Percentiles rank a stretch among this genome's conserved stretches.
Evolutionary conservation across 31 red algal genomes (phyloP).

Genomic region (Endocladia muricata): DNA sequence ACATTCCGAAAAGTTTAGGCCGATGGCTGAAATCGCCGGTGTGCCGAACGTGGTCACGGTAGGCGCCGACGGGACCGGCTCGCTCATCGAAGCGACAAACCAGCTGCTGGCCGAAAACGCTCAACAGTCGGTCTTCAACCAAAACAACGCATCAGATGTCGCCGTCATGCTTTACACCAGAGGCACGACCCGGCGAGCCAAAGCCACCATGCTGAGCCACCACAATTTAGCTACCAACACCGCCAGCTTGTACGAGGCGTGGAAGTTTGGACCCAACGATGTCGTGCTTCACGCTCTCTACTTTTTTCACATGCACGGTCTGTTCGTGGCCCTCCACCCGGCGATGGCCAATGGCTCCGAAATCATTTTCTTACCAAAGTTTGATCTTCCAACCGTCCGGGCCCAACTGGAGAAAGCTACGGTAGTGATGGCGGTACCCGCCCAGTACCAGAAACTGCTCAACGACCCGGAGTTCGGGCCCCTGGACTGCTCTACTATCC

Average conservation of each 20-base stretch:
- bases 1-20: neutral
- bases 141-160: neutral
- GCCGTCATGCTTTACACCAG: neutral
- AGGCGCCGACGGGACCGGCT: neutral
- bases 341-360: too few relatives aligned
- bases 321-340: too few relatives aligned
- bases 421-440: slow-evolving; percentile 1
- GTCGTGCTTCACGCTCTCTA: too few relatives aligned
- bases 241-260: too few relatives aligned
- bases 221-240: neutral
- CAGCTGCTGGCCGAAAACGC: too few relatives aligned
- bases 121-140: too few relatives aligned
- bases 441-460: neutral
- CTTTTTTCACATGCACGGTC: too few relatives aligned
- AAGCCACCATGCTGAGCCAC: neutral
- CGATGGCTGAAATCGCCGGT: neutral
- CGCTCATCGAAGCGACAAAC: neutral
- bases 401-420: neutral
- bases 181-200: neutral
- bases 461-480: neutral
- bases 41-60: neutral
- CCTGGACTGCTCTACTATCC: neutral
- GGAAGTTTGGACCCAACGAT: too few relatives aligned
- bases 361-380: neutral
- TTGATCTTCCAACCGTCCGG: neutral